Conservation (phyloP, 2,329 filamentous ascomycete species). For the Epichloe elymi region DNA sequence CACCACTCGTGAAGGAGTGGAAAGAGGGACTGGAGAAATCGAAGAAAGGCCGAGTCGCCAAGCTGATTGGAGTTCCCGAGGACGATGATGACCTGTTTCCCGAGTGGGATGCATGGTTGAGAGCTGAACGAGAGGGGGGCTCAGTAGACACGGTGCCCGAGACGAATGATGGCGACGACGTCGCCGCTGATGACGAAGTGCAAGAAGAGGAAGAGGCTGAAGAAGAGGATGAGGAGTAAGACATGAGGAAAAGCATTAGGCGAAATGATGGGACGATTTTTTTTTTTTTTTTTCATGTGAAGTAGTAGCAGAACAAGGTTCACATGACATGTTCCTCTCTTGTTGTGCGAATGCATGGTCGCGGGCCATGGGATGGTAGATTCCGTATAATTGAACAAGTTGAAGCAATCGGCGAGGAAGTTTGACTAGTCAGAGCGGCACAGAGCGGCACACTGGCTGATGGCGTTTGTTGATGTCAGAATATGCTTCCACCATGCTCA, state of each 20-base stretch:
- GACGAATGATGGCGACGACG: conserved; percentile 4
- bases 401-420: conserved; percentile 1
- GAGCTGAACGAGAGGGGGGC: conserved; percentile 61
- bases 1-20: conserved; percentile 60
- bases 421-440: background rate
- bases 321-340: background rate
- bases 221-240: conserved; percentile 12
- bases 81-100: conserved; percentile 85
- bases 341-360: background rate
- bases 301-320: background rate
- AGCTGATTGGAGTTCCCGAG: conserved; percentile 69
- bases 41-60: conserved; percentile 74
- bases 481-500: too few species aligned
- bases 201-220: conserved; percentile 12
- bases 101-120: conserved; percentile 86
- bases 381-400: background rate
- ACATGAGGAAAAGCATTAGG: conserved; percentile 10
- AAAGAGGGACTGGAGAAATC: conserved; percentile 71
- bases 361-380: background rate
- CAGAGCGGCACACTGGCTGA: background rate
- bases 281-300: background rate
- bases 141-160: conserved; percentile 11
- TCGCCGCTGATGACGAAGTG: conserved; percentile 3
- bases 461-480: too few species aligned
- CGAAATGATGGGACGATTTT: conserved; percentile 2